Base-by-base conservation (phyloP, 164 flowering plant genomes). In the Piper longum region DNA sequence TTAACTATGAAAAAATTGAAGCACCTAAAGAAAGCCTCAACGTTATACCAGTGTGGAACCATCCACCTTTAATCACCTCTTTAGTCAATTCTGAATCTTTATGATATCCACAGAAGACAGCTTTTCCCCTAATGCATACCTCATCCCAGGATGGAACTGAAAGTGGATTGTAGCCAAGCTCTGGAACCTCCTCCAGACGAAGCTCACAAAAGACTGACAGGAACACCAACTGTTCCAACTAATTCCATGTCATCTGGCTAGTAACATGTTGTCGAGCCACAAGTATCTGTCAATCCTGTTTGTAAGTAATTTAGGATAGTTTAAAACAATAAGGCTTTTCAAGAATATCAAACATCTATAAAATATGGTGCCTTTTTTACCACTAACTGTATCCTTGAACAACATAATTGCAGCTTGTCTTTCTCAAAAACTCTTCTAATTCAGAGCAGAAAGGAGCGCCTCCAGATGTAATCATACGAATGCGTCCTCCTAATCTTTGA, bases 321-420 rank as follows among this genome's bases (percentile, higher is more conserved):
- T 48, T 48, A 9, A 12, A 9, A 48, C 8, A 48, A 9, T 0
- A 9, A 92, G 86, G 40, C 95, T 66, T 90, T 91, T 5, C 14
- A 8, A 5, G 14, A 48, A 9, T 0, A 48, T 48, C 52, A 48
- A 48, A 48, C 52, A 3, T 48, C 8, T 9, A 48, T n/a, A 8
- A 45, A 45, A 79, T 7, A 3, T 17, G 16, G 54, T 43, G 16
- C 36, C 18, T 43, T 36, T 14, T 93, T 96, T 41, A 93, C 74
- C 64, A 90, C 95, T 64, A 83, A 93, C 99, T 97, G 72, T 93
- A 93, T 77, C 96, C 99, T 79, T 85, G 92, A 57, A 73, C 66
- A 2, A 93, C 76, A 74, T 82, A 86, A 64, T 89, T 83, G 77
- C 99, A 87, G 65, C 81, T 74, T 18, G 96, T 87, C 65, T 88